Base-by-base conservation (phyloP, 2,329 filamentous ascomycete genomes). In the Monosporascus sp. region DNA sequence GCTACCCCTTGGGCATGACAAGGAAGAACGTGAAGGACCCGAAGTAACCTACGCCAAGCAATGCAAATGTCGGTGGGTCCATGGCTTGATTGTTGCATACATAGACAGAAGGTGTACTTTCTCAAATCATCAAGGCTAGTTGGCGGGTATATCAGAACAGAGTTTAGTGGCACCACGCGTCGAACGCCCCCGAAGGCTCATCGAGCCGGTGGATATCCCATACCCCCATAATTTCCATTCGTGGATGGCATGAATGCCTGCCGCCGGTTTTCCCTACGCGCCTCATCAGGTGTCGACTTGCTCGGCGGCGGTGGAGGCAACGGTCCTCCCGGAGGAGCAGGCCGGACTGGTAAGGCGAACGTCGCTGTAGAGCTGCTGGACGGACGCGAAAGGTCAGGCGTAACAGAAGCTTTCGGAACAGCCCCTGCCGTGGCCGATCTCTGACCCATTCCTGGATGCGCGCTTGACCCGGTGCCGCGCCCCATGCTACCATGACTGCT, bases 281-380 rank as follows among this genome's bases (percentile, higher is more conserved):
- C 57, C 44, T 83, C 79, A 52, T 83, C 80, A 2, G 76, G 71
- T 24, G 75, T 79, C 60, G 79, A 76, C 66, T 82, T 83, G 60
- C 78, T 76, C 38, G 78, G 77, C 38, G 79, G 82, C n/a, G 83
- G 78, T 20, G 85, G 78, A 48, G 82, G 83, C 35, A 85, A 73
- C 8, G 80, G 75, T 11, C 80, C 81, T 8, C 75, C 79, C 3
- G 79, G 78, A 39, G 84, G 82, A 31, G 79, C 84, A 45, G 81
- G 77, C 47, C 87, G 81, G 53, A 88, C 79, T 1, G 87, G 85
- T 48, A 90, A 72, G 37, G 78, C 80, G 52, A 87, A 85, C 3
- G 80, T 82, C 17, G 74, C 68, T 49, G 71, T 70, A 55, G 71
- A 76, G 44, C 74, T 72, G 59, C 75, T 78, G 51, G 72, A 65